phyloP scores from a whole-genome alignment of 2,329 filamentous ascomycete genomes.

The Aspergillus sp. region DNA sequence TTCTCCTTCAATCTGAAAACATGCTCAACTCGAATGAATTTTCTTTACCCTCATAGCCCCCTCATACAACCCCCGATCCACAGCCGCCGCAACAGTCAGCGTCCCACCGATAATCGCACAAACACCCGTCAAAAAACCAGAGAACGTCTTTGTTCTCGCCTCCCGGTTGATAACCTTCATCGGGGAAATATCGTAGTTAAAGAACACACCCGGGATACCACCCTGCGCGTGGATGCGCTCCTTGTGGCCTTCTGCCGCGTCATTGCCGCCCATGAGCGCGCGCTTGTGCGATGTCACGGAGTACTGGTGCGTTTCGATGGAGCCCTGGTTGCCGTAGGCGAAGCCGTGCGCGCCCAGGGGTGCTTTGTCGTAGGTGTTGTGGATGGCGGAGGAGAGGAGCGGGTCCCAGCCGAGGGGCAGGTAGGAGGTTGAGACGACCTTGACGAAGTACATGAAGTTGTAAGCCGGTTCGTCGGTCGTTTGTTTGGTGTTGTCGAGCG shows the following conservation, averaged over 20 bases:
- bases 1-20: not conserved
- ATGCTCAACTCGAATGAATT: conserved; percentile 56
- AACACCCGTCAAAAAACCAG: conserved; percentile 85
- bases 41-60: conserved; percentile 81
- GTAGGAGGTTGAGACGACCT: conserved; percentile 94
- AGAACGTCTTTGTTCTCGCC: conserved; percentile 78
- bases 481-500: conserved; percentile 75
- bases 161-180: conserved; percentile 99
- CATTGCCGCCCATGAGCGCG: conserved; percentile 74
- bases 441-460: conserved; percentile 99
- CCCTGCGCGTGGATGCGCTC: conserved; percentile 83
- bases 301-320: conserved; percentile 96
- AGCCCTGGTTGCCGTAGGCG: conserved; percentile 61
- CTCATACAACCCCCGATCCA: conserved; percentile 89
- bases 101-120: conserved; percentile 94
- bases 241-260: conserved; percentile 79
- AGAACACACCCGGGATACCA: conserved; percentile 96
- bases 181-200: conserved; percentile 97
- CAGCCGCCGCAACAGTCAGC: conserved; percentile 85
- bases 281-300: conserved; percentile 95
- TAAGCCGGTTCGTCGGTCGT: conserved; percentile 71
- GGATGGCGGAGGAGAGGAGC: conserved; percentile 36
- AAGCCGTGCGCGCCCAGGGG: conserved; percentile 64
- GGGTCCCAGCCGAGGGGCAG: conserved; percentile 84
- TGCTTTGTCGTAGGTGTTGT: conserved; percentile 44